Conservation (phyloP, 2,329 filamentous ascomycete genomes). For the Colletotrichum eremochloae region DNA sequence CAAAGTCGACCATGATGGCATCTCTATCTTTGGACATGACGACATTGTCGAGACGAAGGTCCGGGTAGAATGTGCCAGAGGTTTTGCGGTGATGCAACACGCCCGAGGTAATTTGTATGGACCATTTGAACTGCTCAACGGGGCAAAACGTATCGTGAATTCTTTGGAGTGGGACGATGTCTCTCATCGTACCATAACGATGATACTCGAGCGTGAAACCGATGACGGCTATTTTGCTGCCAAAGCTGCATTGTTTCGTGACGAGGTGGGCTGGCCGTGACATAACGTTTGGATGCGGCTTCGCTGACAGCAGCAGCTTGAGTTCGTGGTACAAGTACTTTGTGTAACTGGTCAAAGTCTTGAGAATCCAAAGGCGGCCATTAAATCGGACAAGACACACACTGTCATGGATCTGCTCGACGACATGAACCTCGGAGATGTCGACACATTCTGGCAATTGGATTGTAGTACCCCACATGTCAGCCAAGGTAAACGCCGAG, state of each 20-base stretch:
- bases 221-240: constrained; percentile 66
- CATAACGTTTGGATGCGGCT: constrained; percentile 67
- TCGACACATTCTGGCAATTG: constrained; percentile 62
- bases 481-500: constrained; percentile 56
- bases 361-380: constrained; percentile 65
- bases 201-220: constrained; percentile 71
- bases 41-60: constrained; percentile 71
- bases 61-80: constrained; percentile 66
- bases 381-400: constrained; percentile 66
- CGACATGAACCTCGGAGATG: constrained; percentile 62
- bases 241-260: constrained; percentile 68
- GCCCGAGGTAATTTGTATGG: constrained; percentile 64
- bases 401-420: constrained; percentile 70
- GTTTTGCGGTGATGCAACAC: constrained; percentile 63
- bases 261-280: constrained; percentile 65
- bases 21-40: constrained; percentile 63
- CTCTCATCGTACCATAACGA: constrained; percentile 66
- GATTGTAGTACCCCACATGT: constrained; percentile 59
- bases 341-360: constrained; percentile 68
- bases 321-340: constrained; percentile 75
- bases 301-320: constrained; percentile 65
- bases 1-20: constrained; percentile 71
- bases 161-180: constrained; percentile 65
- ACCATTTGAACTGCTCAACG: constrained; percentile 65
- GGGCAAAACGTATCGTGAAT: constrained; percentile 59